phyloP scores from a whole-genome alignment of 768 basidiomycete species.

The Hirschioporus abietinus region DNA sequence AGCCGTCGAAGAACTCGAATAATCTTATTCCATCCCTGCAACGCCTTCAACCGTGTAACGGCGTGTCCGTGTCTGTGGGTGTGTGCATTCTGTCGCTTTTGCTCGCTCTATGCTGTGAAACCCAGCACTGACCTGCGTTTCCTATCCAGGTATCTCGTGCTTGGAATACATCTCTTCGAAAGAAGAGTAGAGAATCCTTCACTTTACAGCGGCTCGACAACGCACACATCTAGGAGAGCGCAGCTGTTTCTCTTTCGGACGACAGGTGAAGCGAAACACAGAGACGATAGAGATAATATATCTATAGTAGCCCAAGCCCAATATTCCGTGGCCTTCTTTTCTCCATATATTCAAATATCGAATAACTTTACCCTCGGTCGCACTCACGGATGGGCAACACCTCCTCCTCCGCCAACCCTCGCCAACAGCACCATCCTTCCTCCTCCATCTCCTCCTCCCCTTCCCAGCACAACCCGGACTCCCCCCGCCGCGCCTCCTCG shows the following conservation, averaged over 20 bases:
- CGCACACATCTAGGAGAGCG: too few species aligned
- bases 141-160: neutral
- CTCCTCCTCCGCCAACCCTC: conserved; percentile 8
- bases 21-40: neutral
- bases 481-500: conserved; percentile 12
- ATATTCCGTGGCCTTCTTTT: neutral
- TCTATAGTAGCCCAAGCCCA: neutral
- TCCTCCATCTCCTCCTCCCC: conserved; percentile 1
- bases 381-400: conserved; percentile 12
- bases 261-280: too few species aligned
- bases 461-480: neutral
- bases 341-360: neutral
- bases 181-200: too few species aligned
- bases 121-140: neutral
- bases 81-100: neutral
- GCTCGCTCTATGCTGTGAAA: neutral
- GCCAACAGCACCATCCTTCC: neutral
- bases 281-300: neutral
- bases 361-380: too few species aligned
- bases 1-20: neutral
- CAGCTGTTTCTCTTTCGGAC: too few species aligned
- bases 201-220: too few species aligned
- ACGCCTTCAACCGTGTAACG: too few species aligned
- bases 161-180: too few species aligned
- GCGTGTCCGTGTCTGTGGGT: conserved; percentile 1